Evolutionary conservation across 1,139 yeast species (phyloP).

Genomic region (Zygosaccharomyces pseudobailii): DNA sequence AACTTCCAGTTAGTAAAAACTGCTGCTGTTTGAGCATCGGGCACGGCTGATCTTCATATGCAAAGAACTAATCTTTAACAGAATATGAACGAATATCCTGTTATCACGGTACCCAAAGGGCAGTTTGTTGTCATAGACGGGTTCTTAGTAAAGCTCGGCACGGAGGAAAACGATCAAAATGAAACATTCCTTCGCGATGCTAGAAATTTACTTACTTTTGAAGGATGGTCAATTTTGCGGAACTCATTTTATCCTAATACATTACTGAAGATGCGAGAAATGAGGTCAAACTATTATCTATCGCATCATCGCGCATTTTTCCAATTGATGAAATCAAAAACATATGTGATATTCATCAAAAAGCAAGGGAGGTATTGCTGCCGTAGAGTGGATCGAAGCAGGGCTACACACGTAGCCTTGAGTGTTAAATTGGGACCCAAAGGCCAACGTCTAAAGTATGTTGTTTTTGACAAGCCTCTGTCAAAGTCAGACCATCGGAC

Average conservation of each 20-base stretch:
- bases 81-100: slow-evolving; percentile 5
- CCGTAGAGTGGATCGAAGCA: slow-evolving; percentile 5
- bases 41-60: not conserved
- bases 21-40: not conserved
- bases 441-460: slow-evolving; percentile 5
- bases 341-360: slow-evolving; percentile 6
- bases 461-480: slow-evolving; percentile 7
- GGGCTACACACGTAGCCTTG: slow-evolving; percentile 11
- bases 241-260: slow-evolving; percentile 4
- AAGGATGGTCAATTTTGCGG: slow-evolving; percentile 3
- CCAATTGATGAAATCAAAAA: slow-evolving; percentile 4
- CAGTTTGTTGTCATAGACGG: slow-evolving; percentile 7
- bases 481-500: not conserved
- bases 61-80: not conserved
- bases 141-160: slow-evolving; percentile 3
- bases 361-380: slow-evolving; percentile 9
- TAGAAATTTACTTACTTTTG: not conserved
- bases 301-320: slow-evolving; percentile 7
- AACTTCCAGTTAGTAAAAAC: slow-evolving; percentile 15
- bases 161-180: not conserved
- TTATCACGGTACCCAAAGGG: slow-evolving; percentile 4
- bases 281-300: slow-evolving; percentile 7
- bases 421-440: slow-evolving; percentile 5
- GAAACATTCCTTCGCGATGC: not conserved
- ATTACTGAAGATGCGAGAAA: slow-evolving; percentile 3